Evolutionary conservation across 2,329 filamentous ascomycete species (phyloP), one percentile per base, ranked within the genome.

Genomic region (Hirsutella thompsonii): DNA sequence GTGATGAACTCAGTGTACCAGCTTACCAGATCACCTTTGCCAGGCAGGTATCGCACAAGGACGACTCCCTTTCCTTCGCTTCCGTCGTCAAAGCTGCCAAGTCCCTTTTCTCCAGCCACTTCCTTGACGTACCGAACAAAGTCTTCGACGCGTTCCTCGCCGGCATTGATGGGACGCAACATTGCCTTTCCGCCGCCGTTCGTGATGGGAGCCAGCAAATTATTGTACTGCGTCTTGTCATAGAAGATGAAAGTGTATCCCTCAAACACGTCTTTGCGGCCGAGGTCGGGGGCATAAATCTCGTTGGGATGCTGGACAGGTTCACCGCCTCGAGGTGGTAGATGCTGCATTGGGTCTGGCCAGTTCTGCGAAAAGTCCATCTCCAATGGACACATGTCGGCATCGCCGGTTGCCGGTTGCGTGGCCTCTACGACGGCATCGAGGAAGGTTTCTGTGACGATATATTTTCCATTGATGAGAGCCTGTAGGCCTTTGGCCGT

Each of bases 231-330:
- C 3, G 67, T 67, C 40, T 73, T 60, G 41, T 89, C 80, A 48
- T 89, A 81, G 52, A 96, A 94, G 3, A 98, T 69, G 54, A 96
- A 95, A 0, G 81, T 90, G 53, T 89, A 92, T 3, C 84, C 85
- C 10, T 84, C 76, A 49, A 98, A 96, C 1, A 98, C 69, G 21
- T 80, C 76, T 8, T 67, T 64, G 18, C 92, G 74, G 14, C 63
- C 60, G 0, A 67, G 48, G 46, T 90, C 76, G 0, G 92, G 90
- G 8, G 71, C 68, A 55, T 94, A 90, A 11, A 78, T 73, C n/a
- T 76, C 72, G 9, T 75, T 67, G 0, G 79, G 74, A 37, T 82
- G 74, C 29, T 79, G 69, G 2, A 80, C 74, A 0, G 83, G 83
- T 56, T 96, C 90, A 38, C 79, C 79, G 1, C 83, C 84, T 5